These are phyloP conservation scores for Boletus bicolor DNA, from an alignment of 768 basidiomycete species.

Conservation along the genomic window DNA sequence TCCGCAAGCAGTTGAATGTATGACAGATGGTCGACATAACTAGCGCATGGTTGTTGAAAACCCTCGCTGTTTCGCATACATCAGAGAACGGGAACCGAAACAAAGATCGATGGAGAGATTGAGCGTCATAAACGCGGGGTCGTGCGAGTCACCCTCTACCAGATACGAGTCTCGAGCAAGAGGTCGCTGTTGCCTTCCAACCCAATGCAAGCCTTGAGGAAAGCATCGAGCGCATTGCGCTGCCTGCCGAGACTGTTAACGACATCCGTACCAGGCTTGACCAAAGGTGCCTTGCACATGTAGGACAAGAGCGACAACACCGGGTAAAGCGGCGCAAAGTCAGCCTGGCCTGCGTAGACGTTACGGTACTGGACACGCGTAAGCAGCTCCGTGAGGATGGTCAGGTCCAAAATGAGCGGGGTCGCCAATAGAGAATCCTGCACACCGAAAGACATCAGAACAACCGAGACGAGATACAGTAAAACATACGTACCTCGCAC, in stretches of 20 bases:
- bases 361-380: conserved; percentile 90
- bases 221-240: conserved; percentile 88
- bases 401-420: conserved; percentile 90
- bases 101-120: not conserved
- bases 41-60: conserved; percentile 22
- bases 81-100: not conserved
- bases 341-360: conserved; percentile 39
- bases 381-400: conserved; percentile 90
- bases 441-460: not conserved
- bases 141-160: conserved; percentile 47
- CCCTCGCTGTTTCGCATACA: not conserved
- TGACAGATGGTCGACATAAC: not conserved
- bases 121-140: not conserved
- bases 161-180: conserved; percentile 82
- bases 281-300: conserved; percentile 98
- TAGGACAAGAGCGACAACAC: conserved; percentile 91
- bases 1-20: conserved; percentile 17
- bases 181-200: conserved; percentile 81
- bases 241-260: conserved; percentile 95
- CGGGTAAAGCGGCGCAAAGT: conserved; percentile 83
- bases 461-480: rapidly evolving
- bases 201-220: conserved; percentile 93
- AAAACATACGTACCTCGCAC: conserved; percentile 67
- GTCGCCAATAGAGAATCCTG: conserved; percentile 95
- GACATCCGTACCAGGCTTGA: conserved; percentile 90